A percentile compares a stretch with the other conserved stretches of the same genome.
phyloP scores from a whole-genome alignment of 345 rosid genomes.

The Angophora floribunda region DNA sequence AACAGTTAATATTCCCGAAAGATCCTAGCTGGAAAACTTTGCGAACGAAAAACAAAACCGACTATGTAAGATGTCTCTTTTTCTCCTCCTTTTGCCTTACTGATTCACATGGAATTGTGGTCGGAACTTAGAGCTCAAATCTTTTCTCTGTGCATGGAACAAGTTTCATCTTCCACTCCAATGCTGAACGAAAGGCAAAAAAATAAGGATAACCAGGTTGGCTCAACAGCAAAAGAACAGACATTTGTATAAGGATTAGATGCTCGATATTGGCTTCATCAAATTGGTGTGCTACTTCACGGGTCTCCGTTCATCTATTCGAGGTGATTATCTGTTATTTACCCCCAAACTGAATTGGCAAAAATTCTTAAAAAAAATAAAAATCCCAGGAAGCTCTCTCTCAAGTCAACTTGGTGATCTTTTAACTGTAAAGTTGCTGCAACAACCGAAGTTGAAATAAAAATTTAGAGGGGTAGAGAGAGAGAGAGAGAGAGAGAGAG shows the following conservation, averaged over 20 bases:
- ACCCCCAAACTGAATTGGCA: not conserved
- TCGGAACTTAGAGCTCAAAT: not conserved
- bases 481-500: not conserved
- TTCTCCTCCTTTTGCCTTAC: not conserved
- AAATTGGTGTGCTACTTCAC: not conserved
- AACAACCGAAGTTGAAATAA: not conserved
- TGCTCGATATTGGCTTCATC: not conserved
- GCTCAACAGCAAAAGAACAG: not conserved
- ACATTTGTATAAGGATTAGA: not conserved
- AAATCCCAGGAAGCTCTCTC: not conserved
- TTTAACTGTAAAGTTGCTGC: not conserved
- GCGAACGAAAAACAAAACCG: not conserved
- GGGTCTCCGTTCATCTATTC: not conserved
- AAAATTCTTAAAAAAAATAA: not conserved
- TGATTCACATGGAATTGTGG: not conserved
- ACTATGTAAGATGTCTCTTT: not conserved
- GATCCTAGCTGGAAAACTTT: not conserved
- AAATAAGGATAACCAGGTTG: not conserved
- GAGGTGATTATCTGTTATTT: not conserved
- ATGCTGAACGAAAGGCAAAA: not conserved
- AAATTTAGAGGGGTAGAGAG: not conserved
- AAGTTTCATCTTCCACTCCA: not conserved
- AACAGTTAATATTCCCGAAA: not conserved
- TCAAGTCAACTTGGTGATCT: not conserved
- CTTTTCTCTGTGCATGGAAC: not conserved